Base-by-base conservation (phyloP, 768 basidiomycete genomes). In the Vararia minispora region DNA sequence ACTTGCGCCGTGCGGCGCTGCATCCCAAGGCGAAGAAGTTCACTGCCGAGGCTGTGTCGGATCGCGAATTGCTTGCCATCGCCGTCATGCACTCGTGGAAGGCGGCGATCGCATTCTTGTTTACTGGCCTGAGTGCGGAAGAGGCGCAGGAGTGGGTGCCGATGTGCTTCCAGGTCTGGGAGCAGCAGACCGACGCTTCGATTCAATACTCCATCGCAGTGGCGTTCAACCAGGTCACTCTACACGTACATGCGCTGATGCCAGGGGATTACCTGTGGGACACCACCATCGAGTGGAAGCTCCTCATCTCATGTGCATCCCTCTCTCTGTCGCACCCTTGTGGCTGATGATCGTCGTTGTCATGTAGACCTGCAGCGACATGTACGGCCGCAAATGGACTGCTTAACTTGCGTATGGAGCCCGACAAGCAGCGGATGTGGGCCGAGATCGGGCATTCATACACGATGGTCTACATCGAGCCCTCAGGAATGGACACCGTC, bases 71-170 rank as follows among this genome's bases (percentile, higher is more conserved):
- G 12, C 64, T 90, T 7, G 58, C 84, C 8, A 62, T 87, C 3
- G 73, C 71, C 4, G 67, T 85, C n/a, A 59, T 85, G 7, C 66
- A 80, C 0, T 60, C 88, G 22, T 87, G 78, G 77, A 70, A 82
- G 14, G 53, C 66, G 1, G 66, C 69, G 32, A 64, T 70, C 0
- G 45, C 58, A 18, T 83, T 81, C 58, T 73, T 71, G 42, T 58
- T 74, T 39, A 61, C 65, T 20, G 65, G 64, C 6, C 53, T 71
- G 23, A 58, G 57, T 1, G 49, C 60, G 2, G 53, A 57, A 3
- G 65, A 71, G 9, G 55, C 69, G 17, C 57, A 65, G 0, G 53
- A 60, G 8, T 79, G 74, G 74, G 53, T 68, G 17, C 55, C 63
- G 17, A 55, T 63, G 26, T 59, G 63, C 13, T 60, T 72, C 22